phyloP scores from a whole-genome alignment of 2,329 filamentous ascomycete genomes.

The Pseudopyrenochaeta lycopersici region DNA sequence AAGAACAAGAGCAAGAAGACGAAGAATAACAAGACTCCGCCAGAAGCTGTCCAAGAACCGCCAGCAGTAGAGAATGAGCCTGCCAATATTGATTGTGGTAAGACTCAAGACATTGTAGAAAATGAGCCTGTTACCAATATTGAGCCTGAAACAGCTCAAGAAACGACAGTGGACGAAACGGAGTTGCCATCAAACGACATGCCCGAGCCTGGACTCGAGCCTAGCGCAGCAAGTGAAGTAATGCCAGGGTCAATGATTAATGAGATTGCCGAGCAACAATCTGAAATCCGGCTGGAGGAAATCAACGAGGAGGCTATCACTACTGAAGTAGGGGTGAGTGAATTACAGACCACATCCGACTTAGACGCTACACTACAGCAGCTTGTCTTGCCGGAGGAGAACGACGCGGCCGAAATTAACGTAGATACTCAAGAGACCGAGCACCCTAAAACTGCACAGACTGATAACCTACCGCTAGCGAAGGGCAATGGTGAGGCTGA shows the following conservation, averaged over 20 bases:
- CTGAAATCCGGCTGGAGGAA: too few relatives aligned
- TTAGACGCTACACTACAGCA: neutral
- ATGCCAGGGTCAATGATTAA: too few relatives aligned
- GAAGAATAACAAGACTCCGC: neutral
- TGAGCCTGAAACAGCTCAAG: neutral
- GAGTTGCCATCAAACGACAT: neutral
- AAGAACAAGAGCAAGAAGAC: neutral
- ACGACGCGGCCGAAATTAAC: neutral
- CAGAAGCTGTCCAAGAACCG: neutral
- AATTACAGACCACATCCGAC: neutral
- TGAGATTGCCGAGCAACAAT: too few relatives aligned
- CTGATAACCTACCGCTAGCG: neutral
- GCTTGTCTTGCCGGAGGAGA: neutral
- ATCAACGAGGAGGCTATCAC: neutral
- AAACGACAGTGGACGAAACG: neutral
- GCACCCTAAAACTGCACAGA: neutral
- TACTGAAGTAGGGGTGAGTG: neutral
- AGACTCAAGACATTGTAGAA: neutral
- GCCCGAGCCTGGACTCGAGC: too few relatives aligned
- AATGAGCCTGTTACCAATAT: neutral
- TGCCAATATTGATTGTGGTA: neutral
- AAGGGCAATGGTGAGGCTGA: slow-evolving; percentile 3
- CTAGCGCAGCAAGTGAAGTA: too few relatives aligned
- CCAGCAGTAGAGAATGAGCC: neutral
- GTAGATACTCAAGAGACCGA: slow-evolving; percentile 1